Evolutionary conservation across 805 yeast species (phyloP), one percentile per base, ranked within the genome.

Genomic region (Candida xyloterini): DNA sequence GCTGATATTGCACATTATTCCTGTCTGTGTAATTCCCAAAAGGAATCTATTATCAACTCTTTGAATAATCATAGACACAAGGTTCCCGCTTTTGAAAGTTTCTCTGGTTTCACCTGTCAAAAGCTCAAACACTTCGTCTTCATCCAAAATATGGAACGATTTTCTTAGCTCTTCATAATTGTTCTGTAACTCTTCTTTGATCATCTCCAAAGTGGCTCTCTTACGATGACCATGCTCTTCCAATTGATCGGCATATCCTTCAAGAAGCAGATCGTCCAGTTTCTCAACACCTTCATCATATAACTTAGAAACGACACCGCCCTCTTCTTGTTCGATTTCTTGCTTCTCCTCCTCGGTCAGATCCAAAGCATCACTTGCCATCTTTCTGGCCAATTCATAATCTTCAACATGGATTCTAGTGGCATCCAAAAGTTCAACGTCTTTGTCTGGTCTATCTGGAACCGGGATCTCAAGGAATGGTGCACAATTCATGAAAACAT

Each of bases 361-460:
- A 59, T 91, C 99, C 49, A 93, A 73, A 2, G 99, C 98, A 68
- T 93, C 99, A 1, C 96, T 93, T 7, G 97, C 98, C 90, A 93
- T 93, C 61, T 93, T 93, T 35, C 93, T 78, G 3, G 97, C 98
- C 51, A 93, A 72, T 48, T 87, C 95, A 60, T 93, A 93, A 65
- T 93, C 99, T 63, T 93, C 98, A 7, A 98, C 98, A 55, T 93
- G 99, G 33, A 93, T 89, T 66, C 99, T 78, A 0, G 99, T 93
- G 35, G 93, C 90, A 62, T 93, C 99, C 51, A 93, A 72, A 30
- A 84, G 70, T 55, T 91, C 97, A 25, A 83, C 75, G n/a, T 77
- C 67, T 43, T 79, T 81, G 33, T 74, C 72, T 27, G 66, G 70
- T 31, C 79, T 69, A 40, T 76, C 84, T 18, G 63, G 63, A 48